Percentiles rank a stretch among this genome's conserved stretches.
Evolutionary conservation across 1,139 yeast genomes (phyloP).

Genomic region (Hansenula sp.): DNA sequence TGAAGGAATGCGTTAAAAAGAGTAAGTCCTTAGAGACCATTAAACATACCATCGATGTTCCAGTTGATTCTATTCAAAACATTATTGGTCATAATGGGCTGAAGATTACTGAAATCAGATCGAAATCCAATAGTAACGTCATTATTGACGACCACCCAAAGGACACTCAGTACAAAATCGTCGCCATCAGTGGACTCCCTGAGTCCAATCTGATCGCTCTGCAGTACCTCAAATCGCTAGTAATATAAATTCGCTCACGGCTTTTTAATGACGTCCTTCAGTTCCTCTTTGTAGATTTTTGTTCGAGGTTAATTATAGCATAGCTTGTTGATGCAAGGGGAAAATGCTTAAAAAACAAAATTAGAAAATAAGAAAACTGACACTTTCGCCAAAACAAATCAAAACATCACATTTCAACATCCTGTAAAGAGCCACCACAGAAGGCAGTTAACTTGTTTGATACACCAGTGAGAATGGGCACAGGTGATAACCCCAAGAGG

Average conservation of each 20-base stretch:
- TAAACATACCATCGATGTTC: conserved; percentile 12
- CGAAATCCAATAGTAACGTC: conserved; percentile 14
- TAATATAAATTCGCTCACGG: background rate
- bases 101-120: conserved; percentile 16
- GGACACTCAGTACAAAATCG: conserved; percentile 5
- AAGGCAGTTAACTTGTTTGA: background rate
- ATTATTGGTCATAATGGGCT: conserved; percentile 13
- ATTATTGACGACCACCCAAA: conserved; percentile 11
- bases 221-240: conserved; percentile 5
- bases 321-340: background rate
- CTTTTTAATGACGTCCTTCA: no score
- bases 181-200: conserved; percentile 12
- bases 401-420: background rate
- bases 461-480: conserved; percentile 3
- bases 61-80: conserved; percentile 10
- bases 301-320: no score
- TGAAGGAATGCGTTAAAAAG: conserved; percentile 6
- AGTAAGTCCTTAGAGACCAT: conserved; percentile 5
- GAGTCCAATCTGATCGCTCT: conserved; percentile 13
- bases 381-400: background rate
- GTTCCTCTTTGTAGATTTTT: no score
- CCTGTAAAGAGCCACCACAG: background rate
- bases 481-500: conserved; percentile 10
- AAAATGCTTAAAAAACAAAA: background rate
- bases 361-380: no score